Conservation (phyloP, 306 rosid genomes). For the Glycine latifolia region DNA sequence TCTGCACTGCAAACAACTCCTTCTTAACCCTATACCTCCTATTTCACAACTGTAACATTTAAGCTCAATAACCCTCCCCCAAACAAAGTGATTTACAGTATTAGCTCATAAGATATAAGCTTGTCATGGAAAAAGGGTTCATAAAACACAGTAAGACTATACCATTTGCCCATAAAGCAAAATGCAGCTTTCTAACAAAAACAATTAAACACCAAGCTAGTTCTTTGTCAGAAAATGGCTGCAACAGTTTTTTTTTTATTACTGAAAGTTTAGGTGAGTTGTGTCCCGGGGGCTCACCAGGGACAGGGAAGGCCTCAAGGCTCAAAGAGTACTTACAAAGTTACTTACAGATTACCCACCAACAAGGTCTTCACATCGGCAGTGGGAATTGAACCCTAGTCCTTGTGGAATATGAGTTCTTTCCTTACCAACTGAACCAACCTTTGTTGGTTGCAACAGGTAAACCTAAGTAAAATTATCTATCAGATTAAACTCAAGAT, state of each 20-base stretch:
- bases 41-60: slow-evolving; percentile 16
- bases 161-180: neutral
- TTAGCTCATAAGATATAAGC: slow-evolving; percentile 9
- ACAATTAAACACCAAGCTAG: slow-evolving; percentile 28
- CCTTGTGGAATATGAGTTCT: too few species aligned
- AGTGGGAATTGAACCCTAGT: too few species aligned
- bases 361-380: too few species aligned
- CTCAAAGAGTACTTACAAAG: too few species aligned
- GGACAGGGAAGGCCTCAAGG: too few species aligned
- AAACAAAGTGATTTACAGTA: neutral
- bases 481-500: slow-evolving; percentile 16
- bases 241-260: neutral
- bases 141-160: slow-evolving; percentile 26
- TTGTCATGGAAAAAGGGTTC: neutral
- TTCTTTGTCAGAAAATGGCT: slow-evolving; percentile 8
- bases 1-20: neutral
- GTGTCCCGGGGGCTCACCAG: too few species aligned
- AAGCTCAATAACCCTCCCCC: neutral
- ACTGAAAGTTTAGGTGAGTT: too few species aligned
- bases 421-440: too few species aligned
- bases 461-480: neutral
- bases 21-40: slow-evolving; percentile 16
- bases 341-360: too few species aligned
- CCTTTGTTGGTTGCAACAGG: too few species aligned
- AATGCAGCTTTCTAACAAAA: slow-evolving; percentile 27